Evolutionary conservation across 2,329 filamentous ascomycete species (phyloP).

Genomic region (Claviceps quebecensis): DNA sequence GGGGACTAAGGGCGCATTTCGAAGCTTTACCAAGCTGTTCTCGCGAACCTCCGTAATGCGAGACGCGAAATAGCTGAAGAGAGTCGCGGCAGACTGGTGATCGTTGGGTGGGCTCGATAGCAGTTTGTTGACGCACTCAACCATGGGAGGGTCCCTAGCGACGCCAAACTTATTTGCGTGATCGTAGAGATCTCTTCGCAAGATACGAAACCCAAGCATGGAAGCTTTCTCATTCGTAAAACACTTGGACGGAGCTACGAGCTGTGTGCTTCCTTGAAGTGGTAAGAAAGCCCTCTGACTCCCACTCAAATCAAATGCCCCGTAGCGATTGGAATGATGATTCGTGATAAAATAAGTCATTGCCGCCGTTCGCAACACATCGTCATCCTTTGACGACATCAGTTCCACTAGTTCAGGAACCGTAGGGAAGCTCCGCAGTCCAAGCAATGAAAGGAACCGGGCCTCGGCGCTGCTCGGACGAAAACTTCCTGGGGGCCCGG

Average conservation of each 20-base stretch:
- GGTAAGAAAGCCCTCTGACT: slow-evolving; percentile 54
- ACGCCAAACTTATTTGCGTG: slow-evolving; percentile 83
- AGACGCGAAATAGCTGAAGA: slow-evolving; percentile 75
- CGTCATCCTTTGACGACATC: slow-evolving; percentile 50
- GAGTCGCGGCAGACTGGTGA: slow-evolving; percentile 47
- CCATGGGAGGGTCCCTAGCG: slow-evolving; percentile 63
- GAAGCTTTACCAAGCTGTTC: slow-evolving; percentile 44
- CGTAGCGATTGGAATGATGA: slow-evolving; percentile 66
- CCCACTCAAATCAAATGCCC: slow-evolving; percentile 41
- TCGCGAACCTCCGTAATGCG: slow-evolving; percentile 61
- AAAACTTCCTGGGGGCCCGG: slow-evolving; percentile 49
- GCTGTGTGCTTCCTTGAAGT: slow-evolving; percentile 49
- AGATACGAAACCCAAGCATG: slow-evolving; percentile 66
- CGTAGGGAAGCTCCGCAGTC: slow-evolving; percentile 57
- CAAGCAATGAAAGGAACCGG: slow-evolving; percentile 57
- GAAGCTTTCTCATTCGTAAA: slow-evolving; percentile 68
- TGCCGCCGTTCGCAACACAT: slow-evolving; percentile 48
- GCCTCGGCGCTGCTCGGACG: slow-evolving; percentile 55
- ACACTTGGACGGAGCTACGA: slow-evolving; percentile 63
- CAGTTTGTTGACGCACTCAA: slow-evolving; percentile 60
- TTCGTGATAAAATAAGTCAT: slow-evolving; percentile 74
- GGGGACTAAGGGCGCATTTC: slow-evolving; percentile 58
- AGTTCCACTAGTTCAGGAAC: slow-evolving; percentile 64
- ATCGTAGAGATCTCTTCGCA: slow-evolving; percentile 60
- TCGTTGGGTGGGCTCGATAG: slow-evolving; percentile 57